Percentiles rank a stretch among this genome's conserved stretches.
Evolutionary conservation across 441 rosid genomes (phyloP).

Genomic region (Populus hybrid): DNA sequence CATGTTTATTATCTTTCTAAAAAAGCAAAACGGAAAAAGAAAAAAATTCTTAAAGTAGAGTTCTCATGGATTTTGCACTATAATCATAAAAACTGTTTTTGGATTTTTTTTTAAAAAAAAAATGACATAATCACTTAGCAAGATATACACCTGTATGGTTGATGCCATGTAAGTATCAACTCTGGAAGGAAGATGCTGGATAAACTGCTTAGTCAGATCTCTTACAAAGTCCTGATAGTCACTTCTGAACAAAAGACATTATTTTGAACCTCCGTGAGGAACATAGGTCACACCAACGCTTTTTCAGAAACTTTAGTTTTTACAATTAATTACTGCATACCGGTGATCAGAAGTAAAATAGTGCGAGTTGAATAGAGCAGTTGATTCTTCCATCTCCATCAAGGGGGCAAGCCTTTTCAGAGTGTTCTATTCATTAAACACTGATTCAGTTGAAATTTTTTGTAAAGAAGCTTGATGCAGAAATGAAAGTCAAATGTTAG

Average conservation of each 20-base stretch:
- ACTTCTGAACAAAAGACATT: slow-evolving; percentile 39
- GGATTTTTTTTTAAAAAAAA: too few relatives aligned
- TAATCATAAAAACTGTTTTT: too few relatives aligned
- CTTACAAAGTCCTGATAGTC: slow-evolving; percentile 84
- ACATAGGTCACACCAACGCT: slow-evolving; percentile 8
- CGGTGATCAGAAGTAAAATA: slow-evolving; percentile 72
- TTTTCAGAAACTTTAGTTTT: slow-evolving; percentile 8
- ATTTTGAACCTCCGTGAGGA: slow-evolving; percentile 15
- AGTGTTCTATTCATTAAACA: slow-evolving; percentile 53
- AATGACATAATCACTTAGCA: background rate
- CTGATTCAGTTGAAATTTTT: slow-evolving; percentile 17
- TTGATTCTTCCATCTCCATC: slow-evolving; percentile 59
- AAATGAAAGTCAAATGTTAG: slow-evolving; percentile 10
- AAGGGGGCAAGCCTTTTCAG: slow-evolving; percentile 68
- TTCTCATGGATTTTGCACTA: too few relatives aligned
- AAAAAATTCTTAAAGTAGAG: too few relatives aligned
- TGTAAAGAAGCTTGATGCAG: slow-evolving; percentile 17
- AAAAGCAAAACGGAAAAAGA: background rate
- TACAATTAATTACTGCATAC: slow-evolving; percentile 38
- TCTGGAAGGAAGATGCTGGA: slow-evolving; percentile 64
- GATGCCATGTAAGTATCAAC: slow-evolving; percentile 79
- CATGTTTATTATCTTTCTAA: background rate
- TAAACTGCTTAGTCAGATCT: slow-evolving; percentile 65
- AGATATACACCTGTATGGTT: slow-evolving; percentile 69
- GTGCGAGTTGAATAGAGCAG: slow-evolving; percentile 53